These are phyloP conservation scores for Entomophthora muscae DNA, from an alignment of 371 early-diverging fungal genomes.

Conservation along the genomic window DNA sequence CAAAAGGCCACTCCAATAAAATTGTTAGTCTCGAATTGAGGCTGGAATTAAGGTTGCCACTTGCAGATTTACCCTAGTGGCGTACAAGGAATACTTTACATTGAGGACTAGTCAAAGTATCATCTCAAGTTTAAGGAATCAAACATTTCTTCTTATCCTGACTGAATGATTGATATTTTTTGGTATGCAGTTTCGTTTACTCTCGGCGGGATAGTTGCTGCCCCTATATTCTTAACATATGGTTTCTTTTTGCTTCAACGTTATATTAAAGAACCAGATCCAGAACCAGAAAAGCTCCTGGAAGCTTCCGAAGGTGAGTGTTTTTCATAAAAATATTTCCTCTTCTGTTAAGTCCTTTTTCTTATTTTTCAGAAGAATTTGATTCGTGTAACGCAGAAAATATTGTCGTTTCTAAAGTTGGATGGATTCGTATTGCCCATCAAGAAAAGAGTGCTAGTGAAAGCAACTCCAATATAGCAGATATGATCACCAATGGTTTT, in stretches of 20 bases:
- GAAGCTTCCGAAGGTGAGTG: not conserved
- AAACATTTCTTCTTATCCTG: no score
- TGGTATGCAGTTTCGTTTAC: not conserved
- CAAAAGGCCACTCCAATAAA: no score
- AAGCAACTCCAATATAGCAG: not conserved
- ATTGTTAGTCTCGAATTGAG: no score
- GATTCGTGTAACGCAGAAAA: not conserved
- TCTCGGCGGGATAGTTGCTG: constrained; percentile 1
- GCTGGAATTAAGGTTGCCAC: no score
- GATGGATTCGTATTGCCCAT: not conserved
- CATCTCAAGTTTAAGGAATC: no score
- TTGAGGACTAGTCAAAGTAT: no score
- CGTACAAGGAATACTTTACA: no score
- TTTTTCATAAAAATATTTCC: not conserved
- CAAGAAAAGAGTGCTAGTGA: not conserved
- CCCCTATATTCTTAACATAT: not conserved
- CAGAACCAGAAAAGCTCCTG: not conserved
- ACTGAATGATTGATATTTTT: not conserved
- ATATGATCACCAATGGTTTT: not conserved
- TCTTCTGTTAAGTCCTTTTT: not conserved
- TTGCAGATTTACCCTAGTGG: no score
- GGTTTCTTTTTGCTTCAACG: not conserved
- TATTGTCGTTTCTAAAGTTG: not conserved
- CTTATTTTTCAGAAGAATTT: not conserved
- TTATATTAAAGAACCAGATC: not conserved